Percentiles rank a stretch among this genome's conserved stretches.
Evolutionary conservation across 2,329 filamentous ascomycete genomes (phyloP).

Genomic region (Penicillium sp.): DNA sequence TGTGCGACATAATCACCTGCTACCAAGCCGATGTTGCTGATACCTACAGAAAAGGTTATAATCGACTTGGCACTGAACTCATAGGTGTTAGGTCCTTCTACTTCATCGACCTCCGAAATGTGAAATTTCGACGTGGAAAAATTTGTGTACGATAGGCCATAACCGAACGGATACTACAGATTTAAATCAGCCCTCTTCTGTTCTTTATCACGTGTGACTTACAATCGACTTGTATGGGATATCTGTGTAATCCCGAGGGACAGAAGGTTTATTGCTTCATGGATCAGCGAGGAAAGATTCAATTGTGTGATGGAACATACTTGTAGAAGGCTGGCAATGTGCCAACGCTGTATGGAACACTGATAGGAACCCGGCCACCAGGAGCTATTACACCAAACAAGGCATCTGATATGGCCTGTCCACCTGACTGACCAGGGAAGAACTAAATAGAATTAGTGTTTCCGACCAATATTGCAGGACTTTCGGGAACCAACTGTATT

Average conservation of each 20-base stretch:
- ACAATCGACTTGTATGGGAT: conserved; percentile 3
- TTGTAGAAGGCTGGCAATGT: conserved; percentile 14
- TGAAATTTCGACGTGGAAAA: conserved; percentile 14
- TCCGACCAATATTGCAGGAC: background rate
- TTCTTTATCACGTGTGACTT: too few relatives aligned
- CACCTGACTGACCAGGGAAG: conserved; percentile 14
- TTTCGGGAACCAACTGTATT: conserved; percentile 33
- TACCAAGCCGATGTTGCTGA: conserved; percentile 41
- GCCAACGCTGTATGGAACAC: conserved; percentile 7
- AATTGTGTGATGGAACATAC: background rate
- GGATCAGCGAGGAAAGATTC: background rate
- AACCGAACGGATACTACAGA: conserved; percentile 9
- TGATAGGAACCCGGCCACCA: conserved; percentile 13
- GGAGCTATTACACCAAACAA: conserved; percentile 6
- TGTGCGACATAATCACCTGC: conserved; percentile 40
- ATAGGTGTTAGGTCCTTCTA: background rate
- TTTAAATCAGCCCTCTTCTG: too few relatives aligned
- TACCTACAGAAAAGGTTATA: conserved; percentile 40
- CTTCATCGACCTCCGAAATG: conserved; percentile 12
- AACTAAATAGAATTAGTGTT: background rate
- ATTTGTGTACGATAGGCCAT: conserved; percentile 9
- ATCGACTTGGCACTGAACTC: conserved; percentile 33
- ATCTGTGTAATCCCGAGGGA: conserved; percentile 10
- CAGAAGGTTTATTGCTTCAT: conserved; percentile 9
- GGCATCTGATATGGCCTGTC: conserved; percentile 10